Base-by-base conservation (phyloP, 1,139 yeast species). In the Tardiomyces depauwii region DNA sequence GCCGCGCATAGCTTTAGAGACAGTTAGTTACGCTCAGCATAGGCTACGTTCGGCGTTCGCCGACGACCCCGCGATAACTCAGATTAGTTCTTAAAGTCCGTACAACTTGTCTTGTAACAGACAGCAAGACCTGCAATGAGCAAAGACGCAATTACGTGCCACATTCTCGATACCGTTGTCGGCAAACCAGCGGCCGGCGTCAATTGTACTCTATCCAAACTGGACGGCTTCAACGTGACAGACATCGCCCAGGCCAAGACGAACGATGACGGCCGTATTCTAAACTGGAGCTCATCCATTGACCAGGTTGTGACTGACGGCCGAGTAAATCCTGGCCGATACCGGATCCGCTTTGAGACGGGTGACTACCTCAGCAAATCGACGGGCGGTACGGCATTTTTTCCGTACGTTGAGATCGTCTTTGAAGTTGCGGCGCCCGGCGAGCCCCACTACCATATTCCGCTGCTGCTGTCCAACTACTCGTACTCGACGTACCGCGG, bases 401-500 rank as follows among this genome's bases (percentile, higher is more conserved):
- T 86, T 68, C 96, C 96, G 0, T 82, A 74, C 58, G 86, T 86
- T 9, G 96, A 87, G 51, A 83, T 87, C 42, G 70, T 73, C 1
- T 87, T 87, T 59, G 74, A 73, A 41, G 76, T 87, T 6, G 73
- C 72, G 11, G 68, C 72, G 52, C 82, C 83, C 0, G 82, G 89
- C 0, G 88, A 81, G 53, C 67, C 74, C 39, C 96, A 88, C 63
- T 88, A 86, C 64, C 96, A 88, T 61, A 80, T 88, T 47, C 96
- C 96, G 0, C 67, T 88, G 52, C 70, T 88, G 47, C 69, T 88
- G 47, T 80, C 95, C 41, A 85, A 85, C 60, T 84, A 80, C 63
- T 82, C 95, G 42, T 88, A 87, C 66, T 78, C 94, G 14, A 88
- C 96, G 0, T 88, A 88, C 65, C 74, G 96, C 52, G 96, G 96